Percentiles rank a stretch among this genome's conserved stretches.
These are phyloP conservation scores for Drosera capensis DNA, from an alignment of 148 eudicot species.

Conservation along the genomic window DNA sequence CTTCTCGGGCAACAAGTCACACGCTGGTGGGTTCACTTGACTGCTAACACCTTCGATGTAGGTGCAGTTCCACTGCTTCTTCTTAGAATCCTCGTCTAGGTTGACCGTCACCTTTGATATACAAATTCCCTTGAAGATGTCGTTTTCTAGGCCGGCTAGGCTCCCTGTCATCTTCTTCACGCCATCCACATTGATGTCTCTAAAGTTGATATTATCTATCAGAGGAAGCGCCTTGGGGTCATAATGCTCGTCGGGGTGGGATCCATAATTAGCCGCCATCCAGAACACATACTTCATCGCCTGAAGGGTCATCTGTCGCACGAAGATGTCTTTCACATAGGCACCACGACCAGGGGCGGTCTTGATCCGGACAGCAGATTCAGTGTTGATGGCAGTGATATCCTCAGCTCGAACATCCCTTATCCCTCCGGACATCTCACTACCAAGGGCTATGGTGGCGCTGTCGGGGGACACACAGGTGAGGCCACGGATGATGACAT, in stretches of 20 bases:
- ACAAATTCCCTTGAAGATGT: conserved; percentile 61
- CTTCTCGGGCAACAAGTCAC: conserved; percentile 38
- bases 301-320: conserved; percentile 30
- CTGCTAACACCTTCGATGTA: conserved; percentile 42
- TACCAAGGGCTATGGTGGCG: conserved; percentile 82
- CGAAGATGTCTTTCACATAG: conserved; percentile 53
- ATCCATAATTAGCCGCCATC: conserved; percentile 57
- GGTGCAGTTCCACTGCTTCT: conserved; percentile 68
- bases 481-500: conserved; percentile 42
- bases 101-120: conserved; percentile 48
- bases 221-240: conserved; percentile 65
- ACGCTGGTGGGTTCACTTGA: conserved; percentile 39
- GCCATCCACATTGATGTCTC: conserved; percentile 39
- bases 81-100: conserved; percentile 26
- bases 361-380: conserved; percentile 59
- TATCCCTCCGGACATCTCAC: conserved; percentile 93
- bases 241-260: conserved; percentile 38
- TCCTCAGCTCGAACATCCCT: conserved; percentile 51
- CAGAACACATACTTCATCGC: conserved; percentile 83
- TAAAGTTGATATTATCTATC: conserved; percentile 35
- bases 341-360: conserved; percentile 63
- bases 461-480: conserved; percentile 84
- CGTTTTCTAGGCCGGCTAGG: conserved; percentile 47
- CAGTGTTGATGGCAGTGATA: conserved; percentile 46
- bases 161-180: conserved; percentile 50